Percentiles rank a stretch among this genome's conserved stretches.
phyloP scores from a whole-genome alignment of 495 filamentous ascomycete species.

The Thermothielavioides terrestris region DNA sequence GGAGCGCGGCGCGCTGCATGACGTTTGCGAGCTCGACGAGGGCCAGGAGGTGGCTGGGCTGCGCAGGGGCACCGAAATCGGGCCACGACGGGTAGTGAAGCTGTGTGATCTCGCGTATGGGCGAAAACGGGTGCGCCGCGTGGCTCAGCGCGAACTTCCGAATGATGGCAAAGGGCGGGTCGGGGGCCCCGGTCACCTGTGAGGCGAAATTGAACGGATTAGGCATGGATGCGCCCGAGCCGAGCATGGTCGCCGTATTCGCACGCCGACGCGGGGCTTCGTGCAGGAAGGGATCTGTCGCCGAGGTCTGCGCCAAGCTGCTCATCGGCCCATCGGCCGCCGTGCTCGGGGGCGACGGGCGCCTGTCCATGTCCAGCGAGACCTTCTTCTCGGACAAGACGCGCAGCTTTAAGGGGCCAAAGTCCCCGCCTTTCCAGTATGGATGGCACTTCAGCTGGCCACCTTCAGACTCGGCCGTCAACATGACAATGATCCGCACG shows the following conservation, averaged over 20 bases:
- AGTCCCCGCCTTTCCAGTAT: conserved; percentile 78
- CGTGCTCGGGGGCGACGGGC: conserved; percentile 22
- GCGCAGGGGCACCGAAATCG: conserved; percentile 89
- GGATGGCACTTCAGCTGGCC: conserved; percentile 92
- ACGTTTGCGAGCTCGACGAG: conserved; percentile 79
- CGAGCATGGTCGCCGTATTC: conserved; percentile 31
- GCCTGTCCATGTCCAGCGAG: conserved; percentile 57
- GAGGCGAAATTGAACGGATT: conserved; percentile 10
- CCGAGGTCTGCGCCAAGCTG: conserved; percentile 13
- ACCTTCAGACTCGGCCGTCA: conserved; percentile 92
- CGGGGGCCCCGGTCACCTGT: conserved; percentile 19
- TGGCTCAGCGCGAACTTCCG: conserved; percentile 82
- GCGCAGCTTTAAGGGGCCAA: conserved; percentile 71
- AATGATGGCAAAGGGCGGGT: conserved; percentile 69
- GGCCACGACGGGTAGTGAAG: conserved; percentile 93
- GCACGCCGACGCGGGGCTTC: conserved; percentile 34
- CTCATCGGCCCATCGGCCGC: conserved; percentile 15
- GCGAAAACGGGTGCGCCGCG: conserved; percentile 65
- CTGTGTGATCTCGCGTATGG: conserved; percentile 88
- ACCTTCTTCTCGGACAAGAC: conserved; percentile 71
- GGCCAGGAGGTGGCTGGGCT: conserved; percentile 74
- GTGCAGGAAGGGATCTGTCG: conserved; percentile 9
- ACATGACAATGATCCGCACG: conserved; percentile 85
- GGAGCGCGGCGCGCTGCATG: conserved; percentile 40
- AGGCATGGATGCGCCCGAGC: conserved; percentile 19